phyloP scores from a whole-genome alignment of 129 eudicot species.

The Pseudognaphalium luteoalbum region DNA sequence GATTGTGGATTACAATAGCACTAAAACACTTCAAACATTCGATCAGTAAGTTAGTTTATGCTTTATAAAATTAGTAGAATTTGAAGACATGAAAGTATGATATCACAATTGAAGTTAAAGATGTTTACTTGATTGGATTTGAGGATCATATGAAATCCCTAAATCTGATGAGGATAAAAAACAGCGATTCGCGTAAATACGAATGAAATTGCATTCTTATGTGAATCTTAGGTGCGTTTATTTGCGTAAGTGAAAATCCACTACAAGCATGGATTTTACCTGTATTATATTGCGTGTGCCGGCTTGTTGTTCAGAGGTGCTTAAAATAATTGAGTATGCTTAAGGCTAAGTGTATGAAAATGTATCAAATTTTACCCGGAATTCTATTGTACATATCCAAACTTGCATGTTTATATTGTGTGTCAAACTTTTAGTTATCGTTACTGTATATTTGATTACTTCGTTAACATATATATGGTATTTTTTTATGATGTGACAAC shows the following conservation, averaged over 20 bases:
- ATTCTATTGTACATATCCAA: background rate
- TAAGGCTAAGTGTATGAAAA: no score
- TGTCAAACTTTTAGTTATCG: background rate
- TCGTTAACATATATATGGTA: background rate
- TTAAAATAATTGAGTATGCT: no score
- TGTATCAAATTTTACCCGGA: background rate
- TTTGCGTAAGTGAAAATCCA: no score
- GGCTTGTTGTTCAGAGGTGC: no score
- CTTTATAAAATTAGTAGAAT: no score
- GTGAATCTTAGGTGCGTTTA: background rate
- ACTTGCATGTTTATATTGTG: background rate
- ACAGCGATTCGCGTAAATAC: background rate
- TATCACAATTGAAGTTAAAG: no score
- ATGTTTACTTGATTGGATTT: no score
- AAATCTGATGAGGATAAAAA: no score
- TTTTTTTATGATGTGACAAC: background rate
- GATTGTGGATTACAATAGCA: background rate
- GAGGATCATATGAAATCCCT: background rate
- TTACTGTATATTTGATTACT: no score
- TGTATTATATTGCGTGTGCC: no score
- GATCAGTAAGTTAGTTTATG: background rate
- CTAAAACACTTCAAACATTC: background rate
- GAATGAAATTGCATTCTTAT: background rate
- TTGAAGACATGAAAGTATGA: no score
- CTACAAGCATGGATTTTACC: no score